Conservation (phyloP, 2,329 filamentous ascomycete genomes). For the Colletotrichum sp. region DNA sequence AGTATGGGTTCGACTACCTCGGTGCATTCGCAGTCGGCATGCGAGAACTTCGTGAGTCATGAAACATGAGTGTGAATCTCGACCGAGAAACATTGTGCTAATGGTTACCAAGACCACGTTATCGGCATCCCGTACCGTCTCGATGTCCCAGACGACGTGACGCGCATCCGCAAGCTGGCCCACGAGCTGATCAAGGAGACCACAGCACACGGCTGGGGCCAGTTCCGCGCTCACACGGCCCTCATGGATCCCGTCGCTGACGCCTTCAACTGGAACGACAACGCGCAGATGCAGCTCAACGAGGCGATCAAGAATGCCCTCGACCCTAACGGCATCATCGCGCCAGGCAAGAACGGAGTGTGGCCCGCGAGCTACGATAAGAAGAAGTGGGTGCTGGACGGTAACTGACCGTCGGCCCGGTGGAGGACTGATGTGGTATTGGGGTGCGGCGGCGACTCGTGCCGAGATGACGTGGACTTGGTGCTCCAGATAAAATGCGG, state of each 20-base stretch:
- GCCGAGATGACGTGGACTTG: neutral
- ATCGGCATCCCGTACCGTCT: constrained; percentile 58
- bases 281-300: constrained; percentile 45
- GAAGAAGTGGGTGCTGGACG: constrained; percentile 19
- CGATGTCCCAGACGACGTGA: constrained; percentile 41
- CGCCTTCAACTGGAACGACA: constrained; percentile 47
- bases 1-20: constrained; percentile 34
- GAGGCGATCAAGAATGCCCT: constrained; percentile 48
- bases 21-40: constrained; percentile 34
- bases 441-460: neutral
- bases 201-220: constrained; percentile 43
- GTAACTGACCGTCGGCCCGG: neutral
- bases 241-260: constrained; percentile 48
- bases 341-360: constrained; percentile 37
- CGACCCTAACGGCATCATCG: constrained; percentile 41
- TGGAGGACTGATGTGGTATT: neutral
- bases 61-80: neutral
- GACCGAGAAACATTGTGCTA: neutral
- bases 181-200: constrained; percentile 42
- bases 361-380: constrained; percentile 33
- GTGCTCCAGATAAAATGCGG: neutral
- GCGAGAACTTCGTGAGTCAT: constrained; percentile 28
- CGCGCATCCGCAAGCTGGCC: constrained; percentile 27
- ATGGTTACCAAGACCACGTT: constrained; percentile 44
- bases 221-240: constrained; percentile 49